phyloP scores from a whole-genome alignment of 441 rosid genomes.

The Raphanus hybrid region DNA sequence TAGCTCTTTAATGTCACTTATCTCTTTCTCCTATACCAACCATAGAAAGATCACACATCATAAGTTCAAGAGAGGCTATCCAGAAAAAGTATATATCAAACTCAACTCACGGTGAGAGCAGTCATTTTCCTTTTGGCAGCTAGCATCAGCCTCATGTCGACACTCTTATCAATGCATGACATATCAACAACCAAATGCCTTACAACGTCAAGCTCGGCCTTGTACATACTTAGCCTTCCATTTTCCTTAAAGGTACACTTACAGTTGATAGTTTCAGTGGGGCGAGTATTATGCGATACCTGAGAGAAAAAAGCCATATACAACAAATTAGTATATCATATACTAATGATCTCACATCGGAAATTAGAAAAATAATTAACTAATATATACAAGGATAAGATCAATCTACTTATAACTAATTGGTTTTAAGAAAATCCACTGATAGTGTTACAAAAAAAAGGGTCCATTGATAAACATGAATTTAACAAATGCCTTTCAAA shows the following conservation, averaged over 20 bases:
- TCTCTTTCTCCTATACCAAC: constrained; percentile 59
- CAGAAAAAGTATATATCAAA: background rate
- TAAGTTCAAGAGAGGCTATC: constrained; percentile 10
- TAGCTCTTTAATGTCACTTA: constrained; percentile 48
- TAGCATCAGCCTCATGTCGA: constrained; percentile 68
- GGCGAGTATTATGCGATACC: constrained; percentile 56
- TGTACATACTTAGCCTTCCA: constrained; percentile 52
- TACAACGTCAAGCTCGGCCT: constrained; percentile 52
- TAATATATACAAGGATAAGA: background rate
- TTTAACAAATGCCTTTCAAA: background rate
- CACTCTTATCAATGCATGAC: constrained; percentile 61
- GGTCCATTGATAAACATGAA: background rate
- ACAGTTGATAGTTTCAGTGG: constrained; percentile 50
- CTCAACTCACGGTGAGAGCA: constrained; percentile 55
- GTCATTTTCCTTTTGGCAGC: constrained; percentile 50
- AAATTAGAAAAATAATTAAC: background rate
- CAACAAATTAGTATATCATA: background rate
- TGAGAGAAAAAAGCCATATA: constrained; percentile 32
- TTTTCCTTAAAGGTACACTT: constrained; percentile 52
- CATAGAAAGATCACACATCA: background rate
- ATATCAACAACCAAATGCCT: constrained; percentile 58
- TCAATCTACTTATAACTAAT: background rate
- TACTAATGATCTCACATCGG: background rate
- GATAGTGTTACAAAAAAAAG: background rate
- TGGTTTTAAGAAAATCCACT: background rate